Evolutionary conservation across 2,329 filamentous ascomycete species (phyloP).

Genomic region (Penicillium sp.): DNA sequence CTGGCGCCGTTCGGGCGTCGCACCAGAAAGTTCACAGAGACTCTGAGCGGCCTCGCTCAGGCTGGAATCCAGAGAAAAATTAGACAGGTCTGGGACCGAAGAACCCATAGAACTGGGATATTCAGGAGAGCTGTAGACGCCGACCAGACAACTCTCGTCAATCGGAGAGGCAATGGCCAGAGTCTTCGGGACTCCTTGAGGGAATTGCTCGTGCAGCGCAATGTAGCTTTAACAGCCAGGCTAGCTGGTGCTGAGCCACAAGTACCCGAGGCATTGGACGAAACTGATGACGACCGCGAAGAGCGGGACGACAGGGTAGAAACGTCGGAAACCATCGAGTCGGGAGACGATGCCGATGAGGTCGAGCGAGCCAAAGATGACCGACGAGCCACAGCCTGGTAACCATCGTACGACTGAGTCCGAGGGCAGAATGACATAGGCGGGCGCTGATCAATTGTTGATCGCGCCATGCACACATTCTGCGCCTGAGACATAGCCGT

Average conservation of each 20-base stretch:
- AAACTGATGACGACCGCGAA: slow-evolving; percentile 53
- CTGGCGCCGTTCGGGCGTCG: slow-evolving; percentile 26
- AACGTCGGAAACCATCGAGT: slow-evolving; percentile 62
- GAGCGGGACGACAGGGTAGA: slow-evolving; percentile 53
- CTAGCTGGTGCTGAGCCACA: slow-evolving; percentile 31
- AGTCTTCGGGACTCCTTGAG: slow-evolving; percentile 37
- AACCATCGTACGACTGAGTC: slow-evolving; percentile 46
- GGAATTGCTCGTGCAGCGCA: slow-evolving; percentile 40
- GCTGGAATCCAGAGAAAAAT: slow-evolving; percentile 34
- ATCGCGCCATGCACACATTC: slow-evolving; percentile 54
- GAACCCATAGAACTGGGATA: slow-evolving; percentile 25
- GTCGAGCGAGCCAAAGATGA: slow-evolving; percentile 52
- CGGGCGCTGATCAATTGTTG: slow-evolving; percentile 53
- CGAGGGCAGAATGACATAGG: slow-evolving; percentile 35
- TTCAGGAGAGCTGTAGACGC: slow-evolving; percentile 38
- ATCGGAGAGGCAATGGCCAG: slow-evolving; percentile 39
- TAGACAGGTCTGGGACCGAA: slow-evolving; percentile 35
- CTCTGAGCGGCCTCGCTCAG: slow-evolving; percentile 42
- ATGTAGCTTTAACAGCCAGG: slow-evolving; percentile 41
- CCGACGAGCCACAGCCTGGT: slow-evolving; percentile 49
- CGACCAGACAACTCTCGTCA: slow-evolving; percentile 35
- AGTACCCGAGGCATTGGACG: slow-evolving; percentile 41
- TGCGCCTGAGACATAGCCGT: slow-evolving; percentile 59
- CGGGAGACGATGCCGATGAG: slow-evolving; percentile 56
- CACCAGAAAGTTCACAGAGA: slow-evolving; percentile 41